phyloP scores from a whole-genome alignment of 169 alveolate species.

The Plasmodium cynomolgi region DNA sequence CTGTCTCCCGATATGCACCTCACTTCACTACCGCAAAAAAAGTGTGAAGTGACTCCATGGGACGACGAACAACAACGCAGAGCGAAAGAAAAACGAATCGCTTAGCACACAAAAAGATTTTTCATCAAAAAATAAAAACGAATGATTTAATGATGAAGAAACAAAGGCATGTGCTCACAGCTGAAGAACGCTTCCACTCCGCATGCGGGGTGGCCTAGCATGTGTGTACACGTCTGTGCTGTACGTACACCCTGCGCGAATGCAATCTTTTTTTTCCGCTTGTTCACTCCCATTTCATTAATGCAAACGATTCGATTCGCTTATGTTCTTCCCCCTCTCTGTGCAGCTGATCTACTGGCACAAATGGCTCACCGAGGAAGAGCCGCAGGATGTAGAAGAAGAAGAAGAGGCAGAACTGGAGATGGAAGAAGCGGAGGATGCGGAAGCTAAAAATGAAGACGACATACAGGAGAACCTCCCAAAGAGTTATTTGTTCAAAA shows the following conservation, averaged over 20 bases:
- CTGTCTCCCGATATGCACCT: neutral
- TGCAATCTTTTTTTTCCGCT: neutral
- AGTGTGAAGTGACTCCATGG: neutral
- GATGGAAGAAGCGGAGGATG: neutral
- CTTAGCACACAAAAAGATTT: conserved; percentile 26
- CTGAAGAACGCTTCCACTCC: neutral
- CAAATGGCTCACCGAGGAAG: conserved; percentile 47
- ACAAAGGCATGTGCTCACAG: conserved; percentile 76
- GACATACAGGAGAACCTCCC: conserved; percentile 73
- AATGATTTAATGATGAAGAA: conserved; percentile 54
- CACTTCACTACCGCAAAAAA: neutral
- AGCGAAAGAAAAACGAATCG: neutral
- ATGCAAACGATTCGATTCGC: neutral
- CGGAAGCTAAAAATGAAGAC: neutral
- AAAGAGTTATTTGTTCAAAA: conserved; percentile 55
- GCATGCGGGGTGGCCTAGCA: neutral
- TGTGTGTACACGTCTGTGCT: neutral
- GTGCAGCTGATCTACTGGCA: conserved; percentile 69
- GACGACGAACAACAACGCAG: conserved; percentile 6
- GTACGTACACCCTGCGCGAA: neutral
- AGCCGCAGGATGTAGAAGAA: conserved; percentile 7
- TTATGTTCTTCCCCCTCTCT: neutral
- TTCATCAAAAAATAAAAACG: conserved; percentile 54
- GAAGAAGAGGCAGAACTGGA: conserved; percentile 27
- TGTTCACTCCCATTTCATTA: neutral